A percentile compares a stretch with the other conserved stretches of the same genome.
Evolutionary conservation across 2,329 filamentous ascomycete genomes (phyloP).

Genomic region (Massarina eburnea): DNA sequence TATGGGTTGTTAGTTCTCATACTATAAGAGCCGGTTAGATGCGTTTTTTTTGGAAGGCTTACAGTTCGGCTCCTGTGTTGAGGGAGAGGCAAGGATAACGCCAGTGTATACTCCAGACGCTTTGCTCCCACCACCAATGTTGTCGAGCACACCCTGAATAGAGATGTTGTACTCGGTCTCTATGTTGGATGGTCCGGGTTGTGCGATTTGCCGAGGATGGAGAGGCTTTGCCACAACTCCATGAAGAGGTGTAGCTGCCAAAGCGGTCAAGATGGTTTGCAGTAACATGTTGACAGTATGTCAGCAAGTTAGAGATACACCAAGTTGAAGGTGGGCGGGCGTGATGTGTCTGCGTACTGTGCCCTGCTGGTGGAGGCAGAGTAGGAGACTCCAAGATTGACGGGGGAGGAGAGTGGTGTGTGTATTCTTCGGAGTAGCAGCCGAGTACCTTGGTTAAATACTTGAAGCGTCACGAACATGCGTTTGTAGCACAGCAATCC

Average conservation of each 20-base stretch:
- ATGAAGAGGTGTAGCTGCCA: constrained; percentile 11
- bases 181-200: constrained; percentile 32
- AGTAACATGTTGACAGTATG: constrained; percentile 13
- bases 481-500: neutral
- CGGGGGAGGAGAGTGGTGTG: neutral
- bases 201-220: neutral
- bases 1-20: constrained; percentile 36
- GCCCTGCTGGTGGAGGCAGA: neutral
- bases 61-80: constrained; percentile 57
- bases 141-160: constrained; percentile 55
- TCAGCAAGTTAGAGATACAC: neutral
- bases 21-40: neutral
- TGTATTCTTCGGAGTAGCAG: neutral
- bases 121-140: constrained; percentile 57
- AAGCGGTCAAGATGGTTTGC: constrained; percentile 5
- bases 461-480: neutral
- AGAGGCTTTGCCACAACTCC: constrained; percentile 4
- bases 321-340: neutral
- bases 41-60: constrained; percentile 27
- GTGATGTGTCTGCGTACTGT: neutral
- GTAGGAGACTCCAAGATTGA: neutral
- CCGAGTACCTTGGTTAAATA: neutral
- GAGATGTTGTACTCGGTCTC: constrained; percentile 50
- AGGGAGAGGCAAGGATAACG: constrained; percentile 58
- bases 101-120: constrained; percentile 53